These are phyloP conservation scores for Talaromyces marneffei DNA, from an alignment of 2,329 filamentous ascomycete species.

Conservation along the genomic window DNA sequence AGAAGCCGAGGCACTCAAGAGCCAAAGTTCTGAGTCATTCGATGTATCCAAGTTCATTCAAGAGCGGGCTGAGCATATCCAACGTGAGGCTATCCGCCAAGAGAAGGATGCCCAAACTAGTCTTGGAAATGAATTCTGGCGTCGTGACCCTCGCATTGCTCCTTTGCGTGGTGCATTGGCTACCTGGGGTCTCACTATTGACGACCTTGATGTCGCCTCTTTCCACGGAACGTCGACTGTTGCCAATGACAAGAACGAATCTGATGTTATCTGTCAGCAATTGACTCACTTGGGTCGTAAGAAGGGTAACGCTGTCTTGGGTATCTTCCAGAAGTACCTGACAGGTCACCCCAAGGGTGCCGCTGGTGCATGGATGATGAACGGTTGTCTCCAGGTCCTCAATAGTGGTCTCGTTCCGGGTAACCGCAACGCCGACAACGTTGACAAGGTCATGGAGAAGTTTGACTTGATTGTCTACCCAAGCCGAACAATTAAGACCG, in stretches of 20 bases:
- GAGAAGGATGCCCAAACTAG: slow-evolving; percentile 89
- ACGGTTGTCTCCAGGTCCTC: slow-evolving; percentile 91
- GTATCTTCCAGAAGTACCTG: slow-evolving; percentile 99
- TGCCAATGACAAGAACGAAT: slow-evolving; percentile 99
- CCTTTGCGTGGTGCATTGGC: slow-evolving; percentile 92
- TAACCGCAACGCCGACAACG: slow-evolving; percentile 96
- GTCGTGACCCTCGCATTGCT: slow-evolving; percentile 85
- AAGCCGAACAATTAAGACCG: slow-evolving; percentile 89
- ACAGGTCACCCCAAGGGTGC: slow-evolving; percentile 99
- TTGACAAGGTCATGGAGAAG: slow-evolving; percentile 93
- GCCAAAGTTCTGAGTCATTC: slow-evolving; percentile 63
- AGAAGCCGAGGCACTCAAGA: slow-evolving; percentile 85
- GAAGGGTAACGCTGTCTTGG: slow-evolving; percentile 93
- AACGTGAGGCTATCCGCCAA: slow-evolving; percentile 79
- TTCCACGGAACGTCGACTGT: slow-evolving; percentile 99
- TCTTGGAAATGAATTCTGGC: slow-evolving; percentile 99
- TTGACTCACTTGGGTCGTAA: slow-evolving; percentile 87
- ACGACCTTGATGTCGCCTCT: slow-evolving; percentile 89
- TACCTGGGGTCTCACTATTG: slow-evolving; percentile 96
- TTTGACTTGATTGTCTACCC: slow-evolving; percentile 98
- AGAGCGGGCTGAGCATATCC: slow-evolving; percentile 79
- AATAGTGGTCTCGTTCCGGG: slow-evolving; percentile 91
- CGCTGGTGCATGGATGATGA: slow-evolving; percentile 99
- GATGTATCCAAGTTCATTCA: slow-evolving; percentile 78
- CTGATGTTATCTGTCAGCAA: slow-evolving; percentile 93